phyloP scores from a whole-genome alignment of 495 filamentous ascomycete genomes.

The Penicillium cataractarum region DNA sequence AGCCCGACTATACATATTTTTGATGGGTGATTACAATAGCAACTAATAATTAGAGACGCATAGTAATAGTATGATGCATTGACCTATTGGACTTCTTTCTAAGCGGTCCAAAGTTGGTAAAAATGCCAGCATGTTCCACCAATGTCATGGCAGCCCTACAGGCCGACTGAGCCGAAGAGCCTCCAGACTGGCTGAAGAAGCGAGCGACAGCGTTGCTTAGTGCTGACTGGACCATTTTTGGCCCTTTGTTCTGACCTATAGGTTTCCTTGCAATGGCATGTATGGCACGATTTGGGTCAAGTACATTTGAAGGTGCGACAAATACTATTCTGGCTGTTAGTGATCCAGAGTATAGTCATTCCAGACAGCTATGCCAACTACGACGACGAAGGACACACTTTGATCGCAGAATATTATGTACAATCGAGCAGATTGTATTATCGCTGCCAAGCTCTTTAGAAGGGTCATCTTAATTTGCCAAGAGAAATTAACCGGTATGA shows the following conservation, averaged over 20 bases:
- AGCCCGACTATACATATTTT: not conserved
- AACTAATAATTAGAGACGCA: not conserved
- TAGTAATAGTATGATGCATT: not conserved
- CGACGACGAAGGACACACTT: slow-evolving; percentile 3
- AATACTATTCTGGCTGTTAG: not conserved
- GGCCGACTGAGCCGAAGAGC: not conserved
- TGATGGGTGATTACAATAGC: not conserved
- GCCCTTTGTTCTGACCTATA: not conserved
- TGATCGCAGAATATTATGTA: not conserved
- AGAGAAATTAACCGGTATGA: not conserved
- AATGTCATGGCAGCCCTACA: no score
- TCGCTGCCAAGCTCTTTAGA: not conserved
- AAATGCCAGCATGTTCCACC: no score
- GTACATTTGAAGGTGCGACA: not conserved
- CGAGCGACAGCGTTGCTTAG: not conserved
- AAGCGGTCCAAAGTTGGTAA: not conserved
- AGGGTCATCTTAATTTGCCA: not conserved
- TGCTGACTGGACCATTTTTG: not conserved
- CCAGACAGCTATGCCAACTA: slow-evolving; percentile 34
- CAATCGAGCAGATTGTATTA: not conserved
- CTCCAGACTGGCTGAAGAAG: not conserved
- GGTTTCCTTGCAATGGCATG: not conserved
- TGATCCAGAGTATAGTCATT: slow-evolving; percentile 6
- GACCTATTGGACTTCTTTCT: not conserved
- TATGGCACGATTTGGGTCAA: not conserved